These are phyloP conservation scores for Cutaneotrichosporon sp. DNA, from an alignment of 1,284 basidiomycete species.

Conservation along the genomic window DNA sequence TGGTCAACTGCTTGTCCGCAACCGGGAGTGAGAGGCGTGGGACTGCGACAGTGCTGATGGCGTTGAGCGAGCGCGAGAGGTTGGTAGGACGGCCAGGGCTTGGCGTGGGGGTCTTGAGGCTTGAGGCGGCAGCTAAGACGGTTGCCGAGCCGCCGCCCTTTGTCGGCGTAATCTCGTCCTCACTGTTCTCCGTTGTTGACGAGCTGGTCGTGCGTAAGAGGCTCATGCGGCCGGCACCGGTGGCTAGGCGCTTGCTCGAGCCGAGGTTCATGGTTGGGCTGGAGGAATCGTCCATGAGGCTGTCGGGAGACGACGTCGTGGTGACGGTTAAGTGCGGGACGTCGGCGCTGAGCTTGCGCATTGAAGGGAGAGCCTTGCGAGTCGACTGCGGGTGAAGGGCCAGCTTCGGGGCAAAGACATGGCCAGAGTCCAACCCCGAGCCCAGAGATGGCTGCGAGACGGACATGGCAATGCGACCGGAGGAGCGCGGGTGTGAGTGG, in stretches of 20 bases:
- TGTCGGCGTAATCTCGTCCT: conserved; percentile 53
- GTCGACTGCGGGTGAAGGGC: conserved; percentile 22
- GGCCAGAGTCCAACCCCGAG: neutral
- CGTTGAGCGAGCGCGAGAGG: conserved; percentile 12
- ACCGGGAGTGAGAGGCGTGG: conserved; percentile 51
- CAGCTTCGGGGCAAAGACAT: conserved; percentile 10
- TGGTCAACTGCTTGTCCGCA: conserved; percentile 37
- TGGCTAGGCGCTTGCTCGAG: conserved; percentile 11
- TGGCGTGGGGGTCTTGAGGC: conserved; percentile 33
- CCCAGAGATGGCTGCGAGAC: conserved; percentile 22
- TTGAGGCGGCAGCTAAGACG: conserved; percentile 14
- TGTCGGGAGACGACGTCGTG: conserved; percentile 42
- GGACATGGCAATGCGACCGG: conserved; percentile 21
- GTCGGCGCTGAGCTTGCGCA: conserved; percentile 12
- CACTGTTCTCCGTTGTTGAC: conserved; percentile 41
- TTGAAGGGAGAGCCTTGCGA: conserved; percentile 27
- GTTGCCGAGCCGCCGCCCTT: conserved; percentile 36
- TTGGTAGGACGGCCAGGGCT: conserved; percentile 21
- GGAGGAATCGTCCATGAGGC: conserved; percentile 45
- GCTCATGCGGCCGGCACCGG: conserved; percentile 29
- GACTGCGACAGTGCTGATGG: conserved; percentile 19
- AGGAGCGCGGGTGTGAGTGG: conserved; percentile 20
- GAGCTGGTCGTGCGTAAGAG: conserved; percentile 41
- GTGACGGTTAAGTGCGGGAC: conserved; percentile 42
- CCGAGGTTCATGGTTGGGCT: conserved; percentile 42